Conservation (phyloP, 257 asterid genomes). For the Leonotis leonurus region DNA sequence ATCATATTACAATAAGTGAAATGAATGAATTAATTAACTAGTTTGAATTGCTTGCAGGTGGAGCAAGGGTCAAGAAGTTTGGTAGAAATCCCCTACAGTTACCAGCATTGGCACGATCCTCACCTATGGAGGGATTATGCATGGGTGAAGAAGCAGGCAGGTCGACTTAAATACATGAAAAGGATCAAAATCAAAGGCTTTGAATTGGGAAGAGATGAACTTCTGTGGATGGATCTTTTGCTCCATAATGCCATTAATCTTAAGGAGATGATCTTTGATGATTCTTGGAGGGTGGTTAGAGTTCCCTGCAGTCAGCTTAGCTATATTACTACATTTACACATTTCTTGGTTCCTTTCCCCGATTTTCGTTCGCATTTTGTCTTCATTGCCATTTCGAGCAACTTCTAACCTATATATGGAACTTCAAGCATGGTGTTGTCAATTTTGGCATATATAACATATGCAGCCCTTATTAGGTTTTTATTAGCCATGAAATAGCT, state of each 20-base stretch:
- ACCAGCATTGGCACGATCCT: slow-evolving; percentile 33
- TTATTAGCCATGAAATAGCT: no score
- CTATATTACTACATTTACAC: background rate
- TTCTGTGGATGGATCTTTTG: slow-evolving; percentile 23
- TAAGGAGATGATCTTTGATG: slow-evolving; percentile 13
- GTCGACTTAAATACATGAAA: slow-evolving; percentile 7
- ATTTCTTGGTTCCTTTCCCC: background rate
- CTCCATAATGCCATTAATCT: slow-evolving; percentile 14
- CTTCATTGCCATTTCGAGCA: no score
- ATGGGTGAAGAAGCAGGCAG: slow-evolving; percentile 20
- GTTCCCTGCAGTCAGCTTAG: slow-evolving; percentile 11
- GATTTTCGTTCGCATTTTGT: background rate
- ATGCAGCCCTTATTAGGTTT: no score
- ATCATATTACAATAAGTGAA: no score
- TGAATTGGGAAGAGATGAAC: background rate
- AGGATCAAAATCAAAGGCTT: slow-evolving; percentile 3
- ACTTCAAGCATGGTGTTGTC: no score
- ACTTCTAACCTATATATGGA: no score
- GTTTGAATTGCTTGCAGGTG: no score
- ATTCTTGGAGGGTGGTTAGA: slow-evolving; percentile 15
- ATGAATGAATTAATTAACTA: no score
- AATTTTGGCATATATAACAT: no score
- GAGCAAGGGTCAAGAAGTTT: background rate
- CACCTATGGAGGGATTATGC: slow-evolving; percentile 32
- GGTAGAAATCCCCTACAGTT: background rate